These are phyloP conservation scores for Albatrellus ellisii DNA, from an alignment of 768 basidiomycete species.

Conservation along the genomic window DNA sequence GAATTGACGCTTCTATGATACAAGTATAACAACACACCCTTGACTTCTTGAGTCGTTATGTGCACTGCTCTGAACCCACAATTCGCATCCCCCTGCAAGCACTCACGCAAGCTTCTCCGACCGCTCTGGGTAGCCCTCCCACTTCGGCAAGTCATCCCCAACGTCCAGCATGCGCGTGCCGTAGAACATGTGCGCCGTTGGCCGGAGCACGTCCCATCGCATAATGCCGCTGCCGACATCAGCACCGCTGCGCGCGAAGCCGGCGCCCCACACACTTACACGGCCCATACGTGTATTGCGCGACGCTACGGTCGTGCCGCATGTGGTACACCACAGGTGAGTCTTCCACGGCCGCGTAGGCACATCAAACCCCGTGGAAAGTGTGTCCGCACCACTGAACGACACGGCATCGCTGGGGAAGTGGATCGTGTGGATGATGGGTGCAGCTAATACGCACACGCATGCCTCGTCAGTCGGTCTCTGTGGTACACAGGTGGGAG, in stretches of 20 bases:
- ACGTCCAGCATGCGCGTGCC: constrained; percentile 46
- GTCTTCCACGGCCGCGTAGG: constrained; percentile 43
- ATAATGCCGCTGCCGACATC: constrained; percentile 36
- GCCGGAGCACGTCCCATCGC: constrained; percentile 41
- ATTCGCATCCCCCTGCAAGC: too few relatives aligned
- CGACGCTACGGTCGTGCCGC: constrained; percentile 41
- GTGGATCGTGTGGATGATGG: constrained; percentile 52
- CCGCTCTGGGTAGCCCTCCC: constrained; percentile 46
- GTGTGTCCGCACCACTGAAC: constrained; percentile 51
- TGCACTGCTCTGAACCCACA: too few relatives aligned
- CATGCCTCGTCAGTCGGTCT: not conserved
- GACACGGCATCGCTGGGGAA: constrained; percentile 34
- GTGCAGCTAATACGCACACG: constrained; percentile 27
- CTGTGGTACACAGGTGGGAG: not conserved
- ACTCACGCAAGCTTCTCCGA: constrained; percentile 25
- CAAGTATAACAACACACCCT: too few relatives aligned
- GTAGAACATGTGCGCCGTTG: constrained; percentile 57
- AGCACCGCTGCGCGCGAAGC: constrained; percentile 42
- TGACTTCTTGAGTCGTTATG: too few relatives aligned
- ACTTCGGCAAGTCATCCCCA: constrained; percentile 43
- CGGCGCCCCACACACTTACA: constrained; percentile 46
- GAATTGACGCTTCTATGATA: too few relatives aligned
- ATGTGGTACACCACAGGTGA: constrained; percentile 48
- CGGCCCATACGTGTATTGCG: constrained; percentile 34
- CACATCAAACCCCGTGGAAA: constrained; percentile 37